Percentiles rank a stretch among this genome's conserved stretches.
These are phyloP conservation scores for Fagopyrum homotropicum DNA, from an alignment of 148 eudicot genomes.

Conservation along the genomic window DNA sequence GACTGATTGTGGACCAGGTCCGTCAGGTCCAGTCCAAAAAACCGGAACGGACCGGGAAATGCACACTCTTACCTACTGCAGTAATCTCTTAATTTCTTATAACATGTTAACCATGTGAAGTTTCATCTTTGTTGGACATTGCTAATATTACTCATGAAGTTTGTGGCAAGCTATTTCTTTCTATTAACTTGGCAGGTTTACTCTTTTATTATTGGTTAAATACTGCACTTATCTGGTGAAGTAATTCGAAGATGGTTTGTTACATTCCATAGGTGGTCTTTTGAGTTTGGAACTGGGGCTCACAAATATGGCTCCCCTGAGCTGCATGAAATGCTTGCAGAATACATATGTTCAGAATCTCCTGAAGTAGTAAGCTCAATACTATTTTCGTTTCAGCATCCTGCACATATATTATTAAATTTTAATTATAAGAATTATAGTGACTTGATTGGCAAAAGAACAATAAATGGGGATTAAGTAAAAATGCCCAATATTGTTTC, in stretches of 20 bases:
- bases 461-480: no score
- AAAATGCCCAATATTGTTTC: no score
- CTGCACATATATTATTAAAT: no score
- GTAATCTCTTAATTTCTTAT: background rate
- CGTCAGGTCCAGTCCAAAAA: no score
- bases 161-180: background rate
- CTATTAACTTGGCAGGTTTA: background rate
- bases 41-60: no score
- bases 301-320: slow-evolving; percentile 67
- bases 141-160: background rate
- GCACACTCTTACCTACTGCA: background rate
- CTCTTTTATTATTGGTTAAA: background rate
- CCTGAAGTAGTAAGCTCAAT: slow-evolving; percentile 70
- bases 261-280: slow-evolving; percentile 65
- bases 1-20: no score
- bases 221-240: background rate
- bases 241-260: background rate
- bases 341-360: slow-evolving; percentile 81
- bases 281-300: slow-evolving; percentile 76
- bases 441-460: no score
- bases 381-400: no score
- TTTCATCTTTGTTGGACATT: background rate
- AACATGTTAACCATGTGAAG: background rate
- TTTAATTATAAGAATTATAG: no score
- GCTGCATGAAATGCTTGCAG: slow-evolving; percentile 87